Percentiles rank a stretch among this genome's conserved stretches.
Evolutionary conservation across 306 rosid genomes (phyloP).

Genomic region (Morella rubra): DNA sequence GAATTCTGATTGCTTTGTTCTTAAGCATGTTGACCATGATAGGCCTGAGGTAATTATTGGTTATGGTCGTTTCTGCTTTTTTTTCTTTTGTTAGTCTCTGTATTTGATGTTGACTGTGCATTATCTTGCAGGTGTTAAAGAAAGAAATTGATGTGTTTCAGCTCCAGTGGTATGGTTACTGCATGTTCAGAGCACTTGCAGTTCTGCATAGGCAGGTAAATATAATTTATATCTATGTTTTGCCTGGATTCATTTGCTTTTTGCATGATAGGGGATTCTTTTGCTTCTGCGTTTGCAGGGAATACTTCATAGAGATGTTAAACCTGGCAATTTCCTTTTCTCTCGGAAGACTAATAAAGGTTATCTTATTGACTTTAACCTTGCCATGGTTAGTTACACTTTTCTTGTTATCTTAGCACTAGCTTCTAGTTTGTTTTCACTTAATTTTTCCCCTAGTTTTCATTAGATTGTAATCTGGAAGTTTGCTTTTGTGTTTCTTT

Average conservation of each 20-base stretch:
- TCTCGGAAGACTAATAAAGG: conserved; percentile 70
- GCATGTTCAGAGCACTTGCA: conserved; percentile 79
- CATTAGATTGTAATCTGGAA: not conserved
- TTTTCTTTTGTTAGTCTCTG: not conserved
- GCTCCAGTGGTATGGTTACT: conserved; percentile 82
- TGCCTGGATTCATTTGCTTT: not conserved
- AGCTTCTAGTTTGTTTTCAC: not conserved
- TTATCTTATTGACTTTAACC: conserved; percentile 88
- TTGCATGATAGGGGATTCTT: conserved; percentile 9
- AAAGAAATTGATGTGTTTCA: conserved; percentile 62
- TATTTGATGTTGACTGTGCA: conserved; percentile 19
- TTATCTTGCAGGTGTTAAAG: conserved; percentile 61
- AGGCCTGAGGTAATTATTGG: conserved; percentile 75
- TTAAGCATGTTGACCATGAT: conserved; percentile 83
- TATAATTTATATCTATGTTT: not conserved
- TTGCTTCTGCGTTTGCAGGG: conserved; percentile 49
- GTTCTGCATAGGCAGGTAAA: conserved; percentile 84
- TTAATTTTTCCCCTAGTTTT: conserved; percentile 1
- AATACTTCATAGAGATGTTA: conserved; percentile 78
- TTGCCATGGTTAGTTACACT: conserved; percentile 64
- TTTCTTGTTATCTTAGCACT: conserved; percentile 2
- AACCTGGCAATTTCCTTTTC: conserved; percentile 95
- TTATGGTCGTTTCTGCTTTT: not conserved
- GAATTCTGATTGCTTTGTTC: conserved; percentile 57
- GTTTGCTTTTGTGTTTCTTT: conserved; percentile 21